A percentile compares a stretch with the other conserved stretches of the same genome.
These are phyloP conservation scores for Themeda triandra DNA, from an alignment of 176 grass and related monocot genomes.

Conservation along the genomic window DNA sequence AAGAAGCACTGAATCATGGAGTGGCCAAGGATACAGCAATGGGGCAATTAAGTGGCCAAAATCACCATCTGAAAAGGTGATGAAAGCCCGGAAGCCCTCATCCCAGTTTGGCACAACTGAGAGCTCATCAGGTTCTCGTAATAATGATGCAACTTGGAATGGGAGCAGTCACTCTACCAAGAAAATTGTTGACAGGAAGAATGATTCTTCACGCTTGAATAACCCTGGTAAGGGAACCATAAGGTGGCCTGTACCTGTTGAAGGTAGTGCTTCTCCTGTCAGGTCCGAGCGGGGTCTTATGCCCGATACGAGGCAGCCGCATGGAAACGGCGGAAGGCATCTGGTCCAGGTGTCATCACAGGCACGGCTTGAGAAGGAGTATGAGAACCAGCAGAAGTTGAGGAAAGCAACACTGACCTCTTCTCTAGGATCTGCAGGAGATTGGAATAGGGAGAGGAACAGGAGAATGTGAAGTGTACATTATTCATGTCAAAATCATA, in stretches of 20 bases:
- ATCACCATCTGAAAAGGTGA: slow-evolving; percentile 63
- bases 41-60: slow-evolving; percentile 64
- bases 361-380: slow-evolving; percentile 61
- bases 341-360: slow-evolving; percentile 41
- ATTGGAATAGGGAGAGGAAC: slow-evolving; percentile 88
- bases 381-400: slow-evolving; percentile 83
- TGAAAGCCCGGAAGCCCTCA: slow-evolving; percentile 70
- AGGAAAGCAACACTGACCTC: slow-evolving; percentile 82
- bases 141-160: slow-evolving; percentile 56
- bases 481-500: slow-evolving; percentile 47
- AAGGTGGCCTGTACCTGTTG: slow-evolving; percentile 60
- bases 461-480: slow-evolving; percentile 81
- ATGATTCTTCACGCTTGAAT: slow-evolving; percentile 46
- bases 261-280: slow-evolving; percentile 36
- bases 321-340: slow-evolving; percentile 48
- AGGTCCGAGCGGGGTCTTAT: slow-evolving; percentile 41
- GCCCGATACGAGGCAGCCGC: slow-evolving; percentile 48
- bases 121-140: slow-evolving; percentile 49
- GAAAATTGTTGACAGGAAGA: slow-evolving; percentile 58
- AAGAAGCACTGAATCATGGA: slow-evolving; percentile 35
- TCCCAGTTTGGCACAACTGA: slow-evolving; percentile 49
- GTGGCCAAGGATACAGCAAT: slow-evolving; percentile 37
- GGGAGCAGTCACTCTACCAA: slow-evolving; percentile 40
- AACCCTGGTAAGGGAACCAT: slow-evolving; percentile 64
- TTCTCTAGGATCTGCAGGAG: slow-evolving; percentile 56